phyloP scores from a whole-genome alignment of 257 asterid genomes.

The Hygrophila difformis region DNA sequence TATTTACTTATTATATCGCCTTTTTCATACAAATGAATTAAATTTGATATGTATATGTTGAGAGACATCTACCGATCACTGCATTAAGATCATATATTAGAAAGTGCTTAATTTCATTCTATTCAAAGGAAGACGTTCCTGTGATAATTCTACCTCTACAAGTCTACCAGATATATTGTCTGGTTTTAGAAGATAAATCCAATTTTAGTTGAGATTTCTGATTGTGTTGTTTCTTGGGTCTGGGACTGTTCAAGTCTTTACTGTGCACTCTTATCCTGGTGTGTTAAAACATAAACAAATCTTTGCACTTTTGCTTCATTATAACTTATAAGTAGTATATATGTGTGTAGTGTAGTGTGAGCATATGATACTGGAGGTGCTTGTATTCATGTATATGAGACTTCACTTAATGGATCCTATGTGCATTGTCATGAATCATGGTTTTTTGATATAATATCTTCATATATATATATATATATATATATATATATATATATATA shows the following conservation, averaged over 20 bases:
- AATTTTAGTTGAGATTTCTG: constrained; percentile 1
- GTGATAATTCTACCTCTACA: neutral
- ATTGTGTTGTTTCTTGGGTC: neutral
- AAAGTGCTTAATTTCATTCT: neutral
- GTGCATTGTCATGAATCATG: too few species aligned
- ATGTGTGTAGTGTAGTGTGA: too few species aligned
- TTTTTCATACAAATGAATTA: constrained; percentile 4
- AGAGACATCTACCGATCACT: constrained; percentile 4
- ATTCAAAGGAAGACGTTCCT: neutral
- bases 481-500: too few species aligned
- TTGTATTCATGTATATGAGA: too few species aligned
- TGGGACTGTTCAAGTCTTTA: neutral
- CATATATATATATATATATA: too few species aligned
- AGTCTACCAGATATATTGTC: constrained; percentile 7
- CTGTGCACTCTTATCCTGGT: too few species aligned
- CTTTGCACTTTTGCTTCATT: too few species aligned
- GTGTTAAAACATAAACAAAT: too few species aligned
- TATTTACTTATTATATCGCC: constrained; percentile 1
- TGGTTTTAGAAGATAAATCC: constrained; percentile 4
- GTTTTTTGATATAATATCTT: too few species aligned
- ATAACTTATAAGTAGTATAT: too few species aligned
- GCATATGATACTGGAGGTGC: too few species aligned
- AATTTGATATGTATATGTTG: neutral
- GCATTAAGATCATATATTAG: constrained; percentile 1
- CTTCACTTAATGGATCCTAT: too few species aligned